Conservation (phyloP, 108 stramenopile species). For the Fistulifera solaris region DNA sequence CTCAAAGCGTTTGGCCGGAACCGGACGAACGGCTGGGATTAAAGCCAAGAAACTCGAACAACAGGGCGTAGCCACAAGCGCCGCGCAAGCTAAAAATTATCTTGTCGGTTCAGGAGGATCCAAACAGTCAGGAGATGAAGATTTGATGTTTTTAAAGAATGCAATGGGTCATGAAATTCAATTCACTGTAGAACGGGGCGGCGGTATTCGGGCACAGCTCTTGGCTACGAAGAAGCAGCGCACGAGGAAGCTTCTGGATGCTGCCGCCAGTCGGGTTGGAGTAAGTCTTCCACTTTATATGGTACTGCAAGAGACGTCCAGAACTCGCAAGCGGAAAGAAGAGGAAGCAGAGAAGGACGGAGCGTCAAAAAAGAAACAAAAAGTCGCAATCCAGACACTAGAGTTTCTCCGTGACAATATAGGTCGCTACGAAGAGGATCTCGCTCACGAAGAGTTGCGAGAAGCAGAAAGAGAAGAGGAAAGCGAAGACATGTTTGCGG, state of each 20-base stretch:
- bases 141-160: conserved; percentile 78
- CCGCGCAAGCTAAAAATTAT: conserved; percentile 26
- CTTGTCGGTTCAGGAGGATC: conserved; percentile 28
- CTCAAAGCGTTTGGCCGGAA: conserved; percentile 77
- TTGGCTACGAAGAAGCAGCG: conserved; percentile 48
- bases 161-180: conserved; percentile 81
- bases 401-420: conserved; percentile 71
- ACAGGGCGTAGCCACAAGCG: conserved; percentile 51
- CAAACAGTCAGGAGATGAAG: conserved; percentile 30
- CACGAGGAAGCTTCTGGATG: conserved; percentile 61
- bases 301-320: conserved; percentile 26
- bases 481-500: conserved; percentile 32
- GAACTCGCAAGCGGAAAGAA: conserved; percentile 30
- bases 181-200: conserved; percentile 81
- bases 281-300: conserved; percentile 50
- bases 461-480: conserved; percentile 30
- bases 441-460: not conserved
- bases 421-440: conserved; percentile 29
- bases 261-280: conserved; percentile 74
- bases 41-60: conserved; percentile 61
- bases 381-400: conserved; percentile 14
- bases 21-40: conserved; percentile 80
- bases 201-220: conserved; percentile 74
- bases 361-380: conserved; percentile 12
- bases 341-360: conserved; percentile 19